Evolutionary conservation across 2,329 filamentous ascomycete genomes (phyloP).

Genomic region (Coniochaeta prunicola): DNA sequence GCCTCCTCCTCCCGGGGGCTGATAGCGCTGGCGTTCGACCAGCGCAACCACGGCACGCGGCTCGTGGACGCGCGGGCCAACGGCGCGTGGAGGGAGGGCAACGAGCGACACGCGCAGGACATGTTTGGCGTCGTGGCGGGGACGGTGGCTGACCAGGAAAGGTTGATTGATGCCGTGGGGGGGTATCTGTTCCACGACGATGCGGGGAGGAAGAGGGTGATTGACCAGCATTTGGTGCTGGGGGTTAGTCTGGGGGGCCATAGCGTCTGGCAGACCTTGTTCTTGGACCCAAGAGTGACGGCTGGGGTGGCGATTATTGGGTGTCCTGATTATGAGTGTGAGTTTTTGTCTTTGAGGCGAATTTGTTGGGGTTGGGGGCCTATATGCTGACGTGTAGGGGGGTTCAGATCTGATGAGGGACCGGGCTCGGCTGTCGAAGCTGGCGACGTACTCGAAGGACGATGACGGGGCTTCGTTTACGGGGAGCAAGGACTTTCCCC

Average conservation of each 20-base stretch:
- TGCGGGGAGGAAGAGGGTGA: slow-evolving; percentile 22
- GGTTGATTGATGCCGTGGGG: slow-evolving; percentile 71
- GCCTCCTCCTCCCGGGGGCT: slow-evolving; percentile 43
- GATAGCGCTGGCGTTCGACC: slow-evolving; percentile 81
- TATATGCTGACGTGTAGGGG: background rate
- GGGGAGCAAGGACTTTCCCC: slow-evolving; percentile 72
- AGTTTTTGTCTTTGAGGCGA: background rate
- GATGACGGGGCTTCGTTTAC: slow-evolving; percentile 58
- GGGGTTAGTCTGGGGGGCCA: slow-evolving; percentile 87
- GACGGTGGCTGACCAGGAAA: slow-evolving; percentile 66
- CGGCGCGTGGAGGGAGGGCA: slow-evolving; percentile 71
- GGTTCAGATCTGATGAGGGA: slow-evolving; percentile 59
- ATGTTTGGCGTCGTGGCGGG: slow-evolving; percentile 76
- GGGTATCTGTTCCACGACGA: slow-evolving; percentile 59
- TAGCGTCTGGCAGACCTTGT: slow-evolving; percentile 74
- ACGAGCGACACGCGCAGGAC: slow-evolving; percentile 76
- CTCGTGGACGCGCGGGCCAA: slow-evolving; percentile 60
- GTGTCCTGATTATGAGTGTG: slow-evolving; percentile 70
- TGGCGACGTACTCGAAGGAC: slow-evolving; percentile 50
- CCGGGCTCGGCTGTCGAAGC: slow-evolving; percentile 65
- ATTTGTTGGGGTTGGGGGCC: background rate
- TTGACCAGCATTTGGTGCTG: slow-evolving; percentile 64
- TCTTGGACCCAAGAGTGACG: slow-evolving; percentile 72
- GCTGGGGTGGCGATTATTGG: slow-evolving; percentile 77
- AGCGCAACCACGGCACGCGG: slow-evolving; percentile 82